Base-by-base conservation (phyloP, 2,329 filamentous ascomycete genomes). In the Diaporthe batatas region DNA sequence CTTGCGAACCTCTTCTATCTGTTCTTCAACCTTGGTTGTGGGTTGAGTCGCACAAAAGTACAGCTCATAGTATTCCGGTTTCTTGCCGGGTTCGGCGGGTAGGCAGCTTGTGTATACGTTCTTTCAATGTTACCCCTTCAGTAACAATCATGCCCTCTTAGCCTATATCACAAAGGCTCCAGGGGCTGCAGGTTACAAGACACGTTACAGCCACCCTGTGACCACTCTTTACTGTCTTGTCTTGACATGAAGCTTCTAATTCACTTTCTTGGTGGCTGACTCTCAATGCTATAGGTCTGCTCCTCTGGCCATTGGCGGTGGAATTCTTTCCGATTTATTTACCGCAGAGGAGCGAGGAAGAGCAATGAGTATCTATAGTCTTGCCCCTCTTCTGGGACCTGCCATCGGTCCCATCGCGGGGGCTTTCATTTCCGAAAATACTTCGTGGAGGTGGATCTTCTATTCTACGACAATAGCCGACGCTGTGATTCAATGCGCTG, bases 361-460 rank as follows among this genome's bases (percentile, higher is more conserved):
- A 75, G 89, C 90, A 3, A 88, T 92, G 71, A 87, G 87, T 2
- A 86, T 92, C 51, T 92, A 92, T 81, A 88, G 85, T 67, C 84
- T 93, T 0, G 88, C 87, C 1, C 91, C 91, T 0, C 83, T 93
- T 0, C 86, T 93, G 0, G 91, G 91, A 0, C 91, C 91, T 1
- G 90, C 91, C 0, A 81, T 92, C 5, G 91, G 91, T 0, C 91
- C 91, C 1, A 89, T 93, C 69, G 88, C 88, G 0, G 91, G 91
- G 23, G 91, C 89, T 0, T 93, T 91, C 80, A 91, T 93, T 58
- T 85, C 90, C 1, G 81, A 92, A 77, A 84, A 88, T 78, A 90
- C 87, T 10, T 90, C 87, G 0, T 94, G 93, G 93, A 87, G 92
- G 51, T 94, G 92, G 92, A 88, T 90, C 10, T 94, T 94, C 82